Evolutionary conservation across 805 yeast genomes (phyloP).

Genomic region (Kodamaea hsintzibuensis): DNA sequence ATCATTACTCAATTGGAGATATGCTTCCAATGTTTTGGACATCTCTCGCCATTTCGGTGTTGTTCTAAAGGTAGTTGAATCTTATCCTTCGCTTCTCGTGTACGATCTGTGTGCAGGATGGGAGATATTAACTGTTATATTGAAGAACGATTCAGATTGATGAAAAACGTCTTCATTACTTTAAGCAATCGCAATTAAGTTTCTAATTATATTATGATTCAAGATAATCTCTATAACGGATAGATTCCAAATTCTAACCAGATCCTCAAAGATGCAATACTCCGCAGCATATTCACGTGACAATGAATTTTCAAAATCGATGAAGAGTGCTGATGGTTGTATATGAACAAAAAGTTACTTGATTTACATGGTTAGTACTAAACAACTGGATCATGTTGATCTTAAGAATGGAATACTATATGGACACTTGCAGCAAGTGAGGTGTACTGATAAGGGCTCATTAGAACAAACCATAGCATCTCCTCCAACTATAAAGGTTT

Average conservation of each 20-base stretch:
- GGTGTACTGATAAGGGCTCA: slow-evolving; percentile 22
- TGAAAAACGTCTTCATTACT: too few relatives aligned
- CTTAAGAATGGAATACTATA: slow-evolving; percentile 46
- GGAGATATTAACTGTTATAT: too few relatives aligned
- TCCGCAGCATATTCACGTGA: background rate
- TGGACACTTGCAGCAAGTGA: slow-evolving; percentile 47
- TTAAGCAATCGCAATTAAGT: too few relatives aligned
- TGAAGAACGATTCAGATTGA: too few relatives aligned
- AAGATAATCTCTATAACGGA: too few relatives aligned
- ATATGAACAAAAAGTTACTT: too few relatives aligned
- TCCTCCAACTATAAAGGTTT: slow-evolving; percentile 33
- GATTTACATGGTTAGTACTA: background rate
- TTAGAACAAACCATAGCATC: slow-evolving; percentile 20
- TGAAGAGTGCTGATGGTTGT: background rate
- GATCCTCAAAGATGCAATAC: too few relatives aligned
- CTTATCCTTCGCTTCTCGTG: background rate
- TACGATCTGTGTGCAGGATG: too few relatives aligned
- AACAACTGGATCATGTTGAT: slow-evolving; percentile 38
- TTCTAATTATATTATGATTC: too few relatives aligned
- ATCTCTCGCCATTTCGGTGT: background rate
- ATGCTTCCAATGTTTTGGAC: background rate
- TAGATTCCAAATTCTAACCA: too few relatives aligned
- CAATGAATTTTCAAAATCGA: background rate
- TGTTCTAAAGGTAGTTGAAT: background rate
- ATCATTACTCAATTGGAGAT: background rate